A percentile compares a stretch with the other conserved stretches of the same genome.
These are phyloP conservation scores for Tremella fuciformis DNA, from an alignment of 768 basidiomycete genomes.

Conservation along the genomic window DNA sequence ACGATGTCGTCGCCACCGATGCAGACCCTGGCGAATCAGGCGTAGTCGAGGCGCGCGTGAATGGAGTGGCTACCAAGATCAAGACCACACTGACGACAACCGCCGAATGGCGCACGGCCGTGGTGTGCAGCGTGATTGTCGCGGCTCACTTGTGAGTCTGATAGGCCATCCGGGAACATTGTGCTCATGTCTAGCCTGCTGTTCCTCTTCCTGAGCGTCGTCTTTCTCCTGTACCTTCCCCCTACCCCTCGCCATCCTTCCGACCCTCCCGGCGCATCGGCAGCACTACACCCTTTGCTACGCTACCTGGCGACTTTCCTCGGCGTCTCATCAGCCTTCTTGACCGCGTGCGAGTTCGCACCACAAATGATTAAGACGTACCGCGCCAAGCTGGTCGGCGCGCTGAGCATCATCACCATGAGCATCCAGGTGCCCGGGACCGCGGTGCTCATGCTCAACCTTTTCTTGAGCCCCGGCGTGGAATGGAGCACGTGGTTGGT, in stretches of 20 bases:
- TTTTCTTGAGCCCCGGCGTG: conserved; percentile 49
- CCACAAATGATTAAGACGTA: conserved; percentile 85
- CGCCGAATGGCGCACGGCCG: conserved; percentile 73
- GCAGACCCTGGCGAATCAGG: background rate
- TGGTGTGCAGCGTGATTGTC: conserved; percentile 70
- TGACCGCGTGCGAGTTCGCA: conserved; percentile 80
- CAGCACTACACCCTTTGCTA: conserved; percentile 50
- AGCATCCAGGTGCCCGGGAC: conserved; percentile 87
- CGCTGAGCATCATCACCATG: conserved; percentile 94
- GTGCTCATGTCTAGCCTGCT: conserved; percentile 8
- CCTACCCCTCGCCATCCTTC: conserved; percentile 10
- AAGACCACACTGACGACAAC: conserved; percentile 55
- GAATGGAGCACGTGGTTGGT: conserved; percentile 53
- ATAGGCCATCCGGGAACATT: background rate
- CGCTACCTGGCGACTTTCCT: conserved; percentile 78
- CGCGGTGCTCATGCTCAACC: conserved; percentile 71
- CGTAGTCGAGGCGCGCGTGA: conserved; percentile 7
- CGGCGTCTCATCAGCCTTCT: conserved; percentile 72
- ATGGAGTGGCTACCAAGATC: conserved; percentile 11
- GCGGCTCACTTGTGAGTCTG: conserved; percentile 66
- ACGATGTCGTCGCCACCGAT: background rate
- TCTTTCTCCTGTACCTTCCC: conserved; percentile 60
- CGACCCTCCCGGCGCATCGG: too few relatives aligned
- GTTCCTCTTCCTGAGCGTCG: conserved; percentile 59
- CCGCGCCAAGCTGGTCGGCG: conserved; percentile 74